Conservation (phyloP, 1,284 basidiomycete genomes). For the Thecaphora frezii region DNA sequence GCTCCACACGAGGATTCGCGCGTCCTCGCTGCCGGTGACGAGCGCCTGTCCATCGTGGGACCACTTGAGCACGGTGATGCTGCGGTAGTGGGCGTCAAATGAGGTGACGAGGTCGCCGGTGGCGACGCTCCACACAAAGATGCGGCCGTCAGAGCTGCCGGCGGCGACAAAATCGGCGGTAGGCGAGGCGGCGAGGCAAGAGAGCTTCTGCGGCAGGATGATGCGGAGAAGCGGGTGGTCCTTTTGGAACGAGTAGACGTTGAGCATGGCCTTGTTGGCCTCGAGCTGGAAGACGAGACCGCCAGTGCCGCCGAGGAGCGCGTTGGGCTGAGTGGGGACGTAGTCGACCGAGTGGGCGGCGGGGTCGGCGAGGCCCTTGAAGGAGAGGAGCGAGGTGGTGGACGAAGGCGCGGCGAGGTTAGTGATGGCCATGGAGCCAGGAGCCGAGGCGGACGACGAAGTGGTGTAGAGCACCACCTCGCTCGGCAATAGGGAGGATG, state of each 20-base stretch:
- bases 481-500: conserved; percentile 33
- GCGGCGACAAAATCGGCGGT: conserved; percentile 78
- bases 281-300: conserved; percentile 76
- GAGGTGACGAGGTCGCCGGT: conserved; percentile 85
- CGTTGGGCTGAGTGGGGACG: conserved; percentile 45
- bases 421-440: conserved; percentile 37
- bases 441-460: conserved; percentile 32
- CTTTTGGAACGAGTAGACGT: conserved; percentile 82
- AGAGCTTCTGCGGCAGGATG: conserved; percentile 83
- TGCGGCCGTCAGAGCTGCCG: conserved; percentile 81
- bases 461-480: conserved; percentile 44
- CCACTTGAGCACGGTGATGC: conserved; percentile 79
- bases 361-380: conserved; percentile 41
- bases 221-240: conserved; percentile 69
- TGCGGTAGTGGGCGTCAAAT: conserved; percentile 93
- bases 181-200: conserved; percentile 74
- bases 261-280: conserved; percentile 75
- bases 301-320: conserved; percentile 69
- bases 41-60: conserved; percentile 77
- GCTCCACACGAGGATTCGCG: conserved; percentile 83
- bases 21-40: conserved; percentile 84
- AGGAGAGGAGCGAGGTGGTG: conserved; percentile 40
- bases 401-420: conserved; percentile 32
- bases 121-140: conserved; percentile 92
- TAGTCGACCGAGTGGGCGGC: conserved; percentile 30